A percentile compares a stretch with the other conserved stretches of the same genome.
Evolutionary conservation across 331 rosid genomes (phyloP).

Genomic region (Erythrophleum ivorense): DNA sequence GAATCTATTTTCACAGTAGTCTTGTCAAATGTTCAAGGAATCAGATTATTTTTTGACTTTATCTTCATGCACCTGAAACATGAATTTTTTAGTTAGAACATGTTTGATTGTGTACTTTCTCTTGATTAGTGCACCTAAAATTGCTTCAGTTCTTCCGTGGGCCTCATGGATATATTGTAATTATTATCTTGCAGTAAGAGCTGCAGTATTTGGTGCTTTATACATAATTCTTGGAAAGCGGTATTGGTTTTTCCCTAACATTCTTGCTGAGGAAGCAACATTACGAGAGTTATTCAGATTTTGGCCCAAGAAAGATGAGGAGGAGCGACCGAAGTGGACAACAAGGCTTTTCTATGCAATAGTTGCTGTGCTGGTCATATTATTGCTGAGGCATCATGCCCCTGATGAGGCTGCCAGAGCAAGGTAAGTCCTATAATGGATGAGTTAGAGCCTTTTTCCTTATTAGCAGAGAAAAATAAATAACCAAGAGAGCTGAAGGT

Average conservation of each 20-base stretch:
- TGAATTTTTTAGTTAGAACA: neutral
- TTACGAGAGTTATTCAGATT: constrained; percentile 92
- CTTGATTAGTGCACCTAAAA: neutral
- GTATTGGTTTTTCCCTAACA: constrained; percentile 76
- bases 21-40: neutral
- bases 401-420: constrained; percentile 99
- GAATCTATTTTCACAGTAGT: neutral
- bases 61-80: neutral
- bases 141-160: neutral
- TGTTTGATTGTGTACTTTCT: neutral
- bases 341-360: constrained; percentile 86
- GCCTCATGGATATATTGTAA: neutral
- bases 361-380: constrained; percentile 75
- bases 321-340: constrained; percentile 97
- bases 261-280: constrained; percentile 88
- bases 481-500: neutral
- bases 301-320: constrained; percentile 96
- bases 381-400: constrained; percentile 94
- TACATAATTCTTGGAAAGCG: constrained; percentile 68
- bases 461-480: constrained; percentile 7
- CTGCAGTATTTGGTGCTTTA: constrained; percentile 56
- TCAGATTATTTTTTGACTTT: neutral
- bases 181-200: constrained; percentile 62
- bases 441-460: constrained; percentile 12
- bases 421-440: constrained; percentile 61